These are phyloP conservation scores for Umbelopsis vinacea DNA, from an alignment of 192 early-diverging fungal genomes.

Conservation along the genomic window DNA sequence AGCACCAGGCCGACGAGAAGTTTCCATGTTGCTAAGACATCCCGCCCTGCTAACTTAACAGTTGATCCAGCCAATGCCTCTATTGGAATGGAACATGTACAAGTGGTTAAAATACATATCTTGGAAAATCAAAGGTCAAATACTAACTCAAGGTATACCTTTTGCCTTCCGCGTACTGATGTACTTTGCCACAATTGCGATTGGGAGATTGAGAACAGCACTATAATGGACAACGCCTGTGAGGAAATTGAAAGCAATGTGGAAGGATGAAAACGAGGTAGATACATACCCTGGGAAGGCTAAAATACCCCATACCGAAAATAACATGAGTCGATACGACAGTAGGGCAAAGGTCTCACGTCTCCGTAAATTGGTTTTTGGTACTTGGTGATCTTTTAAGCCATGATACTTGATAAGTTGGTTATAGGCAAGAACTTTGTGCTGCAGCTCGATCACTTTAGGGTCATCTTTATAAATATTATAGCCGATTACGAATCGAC, in stretches of 20 bases:
- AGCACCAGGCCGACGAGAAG: conserved; percentile 77
- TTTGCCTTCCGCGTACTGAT: conserved; percentile 59
- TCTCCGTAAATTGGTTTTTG: conserved; percentile 75
- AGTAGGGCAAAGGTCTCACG: conserved; percentile 68
- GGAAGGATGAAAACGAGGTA: not conserved
- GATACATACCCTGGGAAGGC: conserved; percentile 81
- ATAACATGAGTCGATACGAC: conserved; percentile 64
- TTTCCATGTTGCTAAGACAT: conserved; percentile 98
- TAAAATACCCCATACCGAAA: conserved; percentile 70
- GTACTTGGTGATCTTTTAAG: conserved; percentile 94
- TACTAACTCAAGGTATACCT: conserved; percentile 33
- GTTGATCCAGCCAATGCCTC: conserved; percentile 85
- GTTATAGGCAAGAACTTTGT: conserved; percentile 84
- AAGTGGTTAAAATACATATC: not conserved
- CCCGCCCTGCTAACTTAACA: conserved; percentile 92
- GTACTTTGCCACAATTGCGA: conserved; percentile 54
- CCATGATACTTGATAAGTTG: conserved; percentile 89
- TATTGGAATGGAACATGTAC: conserved; percentile 11
- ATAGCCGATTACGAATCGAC: conserved; percentile 87
- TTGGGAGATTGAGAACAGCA: conserved; percentile 59
- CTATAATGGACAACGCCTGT: conserved; percentile 25
- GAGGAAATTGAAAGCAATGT: not conserved
- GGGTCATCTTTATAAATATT: conserved; percentile 79
- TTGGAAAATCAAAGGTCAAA: not conserved
- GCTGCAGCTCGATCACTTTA: conserved; percentile 72